Percentiles rank a stretch among this genome's conserved stretches.
Conservation (phyloP, 2,329 filamentous ascomycete genomes). For the Cercospora sp. region DNA sequence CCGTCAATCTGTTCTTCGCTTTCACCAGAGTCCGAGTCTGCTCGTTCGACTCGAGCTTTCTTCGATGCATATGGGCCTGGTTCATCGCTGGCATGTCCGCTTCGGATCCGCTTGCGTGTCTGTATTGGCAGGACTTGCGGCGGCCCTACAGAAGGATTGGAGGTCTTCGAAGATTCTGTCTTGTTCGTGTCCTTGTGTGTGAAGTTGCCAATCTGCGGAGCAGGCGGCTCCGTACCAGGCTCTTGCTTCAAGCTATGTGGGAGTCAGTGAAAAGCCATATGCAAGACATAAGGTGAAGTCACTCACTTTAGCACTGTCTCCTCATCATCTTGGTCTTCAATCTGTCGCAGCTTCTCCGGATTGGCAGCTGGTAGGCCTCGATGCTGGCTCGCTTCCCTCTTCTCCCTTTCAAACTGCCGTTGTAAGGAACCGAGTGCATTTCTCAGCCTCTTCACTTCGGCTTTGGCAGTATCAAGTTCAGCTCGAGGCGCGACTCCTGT, state of each 20-base stretch:
- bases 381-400: constrained; percentile 14
- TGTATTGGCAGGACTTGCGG: neutral
- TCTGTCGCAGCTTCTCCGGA: constrained; percentile 13
- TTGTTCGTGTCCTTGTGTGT: neutral
- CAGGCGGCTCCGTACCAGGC: neutral
- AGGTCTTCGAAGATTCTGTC: neutral
- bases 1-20: constrained; percentile 6
- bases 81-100: neutral
- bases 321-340: constrained; percentile 26
- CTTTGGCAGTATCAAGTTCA: constrained; percentile 17
- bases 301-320: constrained; percentile 15
- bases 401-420: constrained; percentile 25
- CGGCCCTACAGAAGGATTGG: neutral
- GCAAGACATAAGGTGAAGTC: neutral
- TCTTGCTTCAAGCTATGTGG: constrained; percentile 6
- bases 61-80: neutral
- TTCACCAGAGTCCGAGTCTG: neutral
- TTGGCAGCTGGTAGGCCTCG: constrained; percentile 13
- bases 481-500: constrained; percentile 10
- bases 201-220: neutral
- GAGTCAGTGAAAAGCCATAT: neutral
- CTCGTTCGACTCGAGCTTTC: constrained; percentile 1
- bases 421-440: constrained; percentile 16
- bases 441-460: constrained; percentile 18
- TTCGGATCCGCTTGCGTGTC: neutral